Evolutionary conservation across 768 basidiomycete species (phyloP), one percentile per base, ranked within the genome.

Genomic region (Pluteus cervinus): DNA sequence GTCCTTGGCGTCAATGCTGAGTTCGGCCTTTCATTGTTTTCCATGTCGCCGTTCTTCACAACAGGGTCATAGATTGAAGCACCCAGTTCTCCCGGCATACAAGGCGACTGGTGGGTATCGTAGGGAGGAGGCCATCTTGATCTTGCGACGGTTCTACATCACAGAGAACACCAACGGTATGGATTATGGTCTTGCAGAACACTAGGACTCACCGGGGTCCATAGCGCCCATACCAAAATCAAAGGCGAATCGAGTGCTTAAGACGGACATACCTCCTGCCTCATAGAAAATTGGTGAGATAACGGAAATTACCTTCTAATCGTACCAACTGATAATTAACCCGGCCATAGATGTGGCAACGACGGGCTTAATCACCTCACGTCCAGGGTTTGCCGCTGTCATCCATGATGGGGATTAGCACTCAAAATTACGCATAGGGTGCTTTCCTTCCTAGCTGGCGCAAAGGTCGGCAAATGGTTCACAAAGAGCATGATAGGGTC

Each of bases 141-240:
- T 89, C 22, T 58, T 92, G 10, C 79, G 90, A 5, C 74, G 83
- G 22, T 92, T 93, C 62, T 94, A 92, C 62, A 74, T 97, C 51
- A 92, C 89, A 0, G 91, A 96, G 55, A 98, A 99, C 56, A 68
- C 69, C 5, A 90, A 93, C 51, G 94, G 94, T 92, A 43, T 28
- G 50, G 31, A 24, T 25, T 32, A 23, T 23, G 18, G 11, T 34
- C 29, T 9, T 20, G 9, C 9, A 9, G 9, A 9, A 9, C 26
- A 14, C 9, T 28, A 9, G 24, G 16, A 21, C 31, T 18, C 17
- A 29, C 29, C 32, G 20, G 33, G 16, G 15, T 22, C 34, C 30
- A 39, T 11, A 98, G 94, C 94, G 2, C 94, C 94, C 2, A 66
- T 76, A 16, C 94, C 94, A n/a, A 83, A 79, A 55, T 85, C 82